phyloP scores from a whole-genome alignment of 352 stramenopile genomes.

The Pythium dissimile region DNA sequence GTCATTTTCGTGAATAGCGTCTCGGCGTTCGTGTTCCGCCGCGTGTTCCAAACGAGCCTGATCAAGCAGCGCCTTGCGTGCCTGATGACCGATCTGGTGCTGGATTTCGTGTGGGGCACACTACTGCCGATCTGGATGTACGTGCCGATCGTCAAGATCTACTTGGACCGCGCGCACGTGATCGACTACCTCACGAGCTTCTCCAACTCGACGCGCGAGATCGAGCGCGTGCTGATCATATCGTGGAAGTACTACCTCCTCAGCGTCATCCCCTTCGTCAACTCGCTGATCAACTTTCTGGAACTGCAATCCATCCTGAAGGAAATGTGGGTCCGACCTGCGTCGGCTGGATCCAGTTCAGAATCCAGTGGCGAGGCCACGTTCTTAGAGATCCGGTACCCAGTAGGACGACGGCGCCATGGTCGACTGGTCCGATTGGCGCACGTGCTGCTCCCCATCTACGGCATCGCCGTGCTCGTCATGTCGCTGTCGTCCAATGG shows the following conservation, averaged over 20 bases:
- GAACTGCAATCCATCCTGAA: not conserved
- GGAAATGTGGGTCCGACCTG: not conserved
- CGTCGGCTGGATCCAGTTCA: not conserved
- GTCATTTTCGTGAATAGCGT: slow-evolving; percentile 14
- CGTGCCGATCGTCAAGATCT: slow-evolving; percentile 10
- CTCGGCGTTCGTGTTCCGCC: not conserved
- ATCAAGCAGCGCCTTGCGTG: slow-evolving; percentile 6
- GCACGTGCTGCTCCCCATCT: not conserved
- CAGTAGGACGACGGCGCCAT: not conserved
- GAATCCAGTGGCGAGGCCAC: not conserved
- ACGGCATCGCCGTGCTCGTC: not conserved
- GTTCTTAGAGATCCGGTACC: not conserved
- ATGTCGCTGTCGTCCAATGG: not conserved
- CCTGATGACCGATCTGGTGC: not conserved
- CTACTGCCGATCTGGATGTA: slow-evolving; percentile 20
- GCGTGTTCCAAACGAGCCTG: not conserved
- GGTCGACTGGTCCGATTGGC: not conserved
- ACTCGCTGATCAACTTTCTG: not conserved
- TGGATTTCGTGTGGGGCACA: slow-evolving; percentile 15
- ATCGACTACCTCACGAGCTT: not conserved
- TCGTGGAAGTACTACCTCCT: slow-evolving; percentile 3
- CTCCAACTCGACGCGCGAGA: not conserved
- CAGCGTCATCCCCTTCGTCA: slow-evolving; percentile 11
- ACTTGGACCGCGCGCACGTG: not conserved
- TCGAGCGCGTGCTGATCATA: slow-evolving; percentile 7